Evolutionary conservation across 768 basidiomycete genomes (phyloP), one percentile per base, ranked within the genome.

Genomic region (Phanerochaete sordida): DNA sequence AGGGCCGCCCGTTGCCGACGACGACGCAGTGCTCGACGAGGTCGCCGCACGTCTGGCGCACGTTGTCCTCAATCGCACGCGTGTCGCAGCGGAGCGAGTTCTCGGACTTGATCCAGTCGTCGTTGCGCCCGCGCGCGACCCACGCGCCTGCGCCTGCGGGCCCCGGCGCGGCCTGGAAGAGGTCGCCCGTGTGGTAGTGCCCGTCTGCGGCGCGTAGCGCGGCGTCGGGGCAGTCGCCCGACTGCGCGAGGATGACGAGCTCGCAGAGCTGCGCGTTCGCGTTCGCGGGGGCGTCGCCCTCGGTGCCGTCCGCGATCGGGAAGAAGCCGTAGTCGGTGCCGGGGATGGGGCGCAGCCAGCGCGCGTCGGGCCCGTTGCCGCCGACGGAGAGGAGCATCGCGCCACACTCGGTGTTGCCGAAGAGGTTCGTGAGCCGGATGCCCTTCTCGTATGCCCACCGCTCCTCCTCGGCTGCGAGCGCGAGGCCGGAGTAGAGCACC

Each of bases 91-190:
- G 82, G 62, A 91, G 74, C 67, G 88, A 86, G 68, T 83, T 88
- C 68, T 89, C 86, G 39, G 85, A 86, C 75, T 91, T 92, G 71
- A 92, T 91, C 90, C 90, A 91, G 72, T 92, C 90, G 65, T 92
- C 90, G 61, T 90, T 84, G 44, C 90, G 83, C 26, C 90, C 90
- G 37, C 86, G 82, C 62, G 81, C 88, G 48, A 84, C 68, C 68
- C 86, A 91, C 65, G 73, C 74, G 0, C 87, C 87, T n/a, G n/a
- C n/a, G n/a, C n/a, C n/a, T n/a, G n/a, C n/a, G 1, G 82, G 77
- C 1, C 74, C 64, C 19, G 78, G 75, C 70, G 89, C 84, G 66
- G 83, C 21, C 53, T 54, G 80, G 77, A 91, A 92, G n/a, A 92
- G 75, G 71, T 92, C 90, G 1, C 90, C 90, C 15, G 90, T 91